phyloP scores from a whole-genome alignment of 768 basidiomycete species.

The Termitomyces eurrhizus region DNA sequence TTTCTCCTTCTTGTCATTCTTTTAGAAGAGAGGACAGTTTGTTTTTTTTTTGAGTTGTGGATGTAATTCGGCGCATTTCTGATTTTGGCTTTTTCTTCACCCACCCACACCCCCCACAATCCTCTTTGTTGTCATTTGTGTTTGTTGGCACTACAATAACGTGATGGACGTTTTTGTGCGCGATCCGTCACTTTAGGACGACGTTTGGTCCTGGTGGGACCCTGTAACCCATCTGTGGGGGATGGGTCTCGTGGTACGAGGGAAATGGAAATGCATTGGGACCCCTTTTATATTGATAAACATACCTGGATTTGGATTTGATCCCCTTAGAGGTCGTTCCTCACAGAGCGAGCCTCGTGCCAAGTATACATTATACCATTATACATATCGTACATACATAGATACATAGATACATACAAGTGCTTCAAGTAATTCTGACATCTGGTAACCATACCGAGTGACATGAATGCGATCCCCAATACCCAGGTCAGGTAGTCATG shows the following conservation, averaged over 20 bases:
- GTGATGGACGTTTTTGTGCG: background rate
- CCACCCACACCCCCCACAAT: too few species aligned
- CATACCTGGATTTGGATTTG: background rate
- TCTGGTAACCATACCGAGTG: background rate
- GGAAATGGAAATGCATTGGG: background rate
- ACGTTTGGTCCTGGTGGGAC: background rate
- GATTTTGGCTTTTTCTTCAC: background rate
- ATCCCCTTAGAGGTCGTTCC: too few species aligned
- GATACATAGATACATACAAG: background rate
- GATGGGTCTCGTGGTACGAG: too few species aligned
- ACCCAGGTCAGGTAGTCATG: background rate
- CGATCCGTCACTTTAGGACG: background rate
- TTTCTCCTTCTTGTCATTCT: constrained; percentile 1
- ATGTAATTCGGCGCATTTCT: constrained; percentile 1
- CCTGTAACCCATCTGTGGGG: background rate
- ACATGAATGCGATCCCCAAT: background rate
- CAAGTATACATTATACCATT: too few species aligned
- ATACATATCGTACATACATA: too few species aligned
- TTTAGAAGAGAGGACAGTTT: constrained; percentile 7
- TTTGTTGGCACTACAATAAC: too few species aligned
- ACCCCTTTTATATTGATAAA: constrained; percentile 4
- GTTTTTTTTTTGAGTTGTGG: background rate
- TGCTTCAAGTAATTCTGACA: background rate
- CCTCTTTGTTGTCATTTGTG: too few species aligned
- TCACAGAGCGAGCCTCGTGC: too few species aligned